Base-by-base conservation (phyloP, 2,329 filamentous ascomycete species). In the Cercospora sesami region DNA sequence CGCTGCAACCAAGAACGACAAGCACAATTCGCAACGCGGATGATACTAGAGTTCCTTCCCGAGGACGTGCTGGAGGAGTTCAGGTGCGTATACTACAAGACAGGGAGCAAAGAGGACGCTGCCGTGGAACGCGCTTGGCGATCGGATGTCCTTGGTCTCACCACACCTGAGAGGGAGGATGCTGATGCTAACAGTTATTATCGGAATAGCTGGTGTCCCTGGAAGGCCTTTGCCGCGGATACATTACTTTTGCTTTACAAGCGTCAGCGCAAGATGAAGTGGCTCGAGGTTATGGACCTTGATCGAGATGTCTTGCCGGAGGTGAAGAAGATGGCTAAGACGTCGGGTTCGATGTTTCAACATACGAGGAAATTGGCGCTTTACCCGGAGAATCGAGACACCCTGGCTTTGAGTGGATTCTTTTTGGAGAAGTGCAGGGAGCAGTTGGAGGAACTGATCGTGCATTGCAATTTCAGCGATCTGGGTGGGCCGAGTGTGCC, bases 51-150 rank as follows among this genome's bases (percentile, higher is more conserved):
- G 68, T 79, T 83, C 69, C 73, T 85, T 39, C 83, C 83, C 1
- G 81, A 83, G 62, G 79, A 84, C 68, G 81, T 80, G 39, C 76
- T 85, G 26, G 82, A 84, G 68, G 80, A 81, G 68, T 84, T 84
- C 75, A 82, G 80, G 68, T 78, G 70, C 60, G 70, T 63, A 66
- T 65, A 30, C 26, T 53, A 42, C 26, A 67, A 65, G 39, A 59
- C 30, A 9, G 53, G 42, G 23, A 60, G 39, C 23, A 48, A 14
- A 28, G 28, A 51, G 18, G 63, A 65, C 23, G 42, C 53, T 18
- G 31, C 23, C 39, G 30, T n/a, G 36, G 28, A 63, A 14, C 30
- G 48, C 26, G n/a, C 21, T 14, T 63, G 28, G 48, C 39, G 60
- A n/a, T 18, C 14, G 30, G 14, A 21, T 23, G 16, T 59, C 51